phyloP scores from a whole-genome alignment of 768 basidiomycete genomes.

The Tulasnella sp. region DNA sequence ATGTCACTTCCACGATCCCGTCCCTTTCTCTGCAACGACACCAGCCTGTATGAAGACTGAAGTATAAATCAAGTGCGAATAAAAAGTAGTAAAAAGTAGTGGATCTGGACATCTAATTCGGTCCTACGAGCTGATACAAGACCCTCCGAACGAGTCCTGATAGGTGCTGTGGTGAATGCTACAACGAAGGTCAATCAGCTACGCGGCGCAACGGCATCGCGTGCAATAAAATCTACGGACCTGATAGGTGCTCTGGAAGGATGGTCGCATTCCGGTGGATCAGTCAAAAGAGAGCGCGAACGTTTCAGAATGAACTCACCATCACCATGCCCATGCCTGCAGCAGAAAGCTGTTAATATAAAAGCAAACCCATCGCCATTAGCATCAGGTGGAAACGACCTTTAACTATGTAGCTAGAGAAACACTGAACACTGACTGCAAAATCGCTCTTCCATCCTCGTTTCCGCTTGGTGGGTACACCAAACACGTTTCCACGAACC shows the following conservation, averaged over 20 bases:
- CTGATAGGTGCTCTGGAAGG: slow-evolving; percentile 63
- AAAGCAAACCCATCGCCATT: no score
- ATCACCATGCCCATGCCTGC: slow-evolving; percentile 88
- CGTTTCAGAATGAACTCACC: slow-evolving; percentile 34
- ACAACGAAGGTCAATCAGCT: not conserved
- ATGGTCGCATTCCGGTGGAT: slow-evolving; percentile 8
- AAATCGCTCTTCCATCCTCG: slow-evolving; percentile 49
- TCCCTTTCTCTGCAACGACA: no score
- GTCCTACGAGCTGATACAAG: slow-evolving; percentile 81
- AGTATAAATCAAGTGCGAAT: no score
- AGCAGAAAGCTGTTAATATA: slow-evolving; percentile 45
- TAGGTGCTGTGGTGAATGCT: slow-evolving; percentile 68
- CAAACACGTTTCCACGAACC: slow-evolving; percentile 61
- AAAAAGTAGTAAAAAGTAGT: no score
- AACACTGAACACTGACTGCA: slow-evolving; percentile 56
- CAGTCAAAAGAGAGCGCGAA: not conserved
- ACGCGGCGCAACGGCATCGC: not conserved
- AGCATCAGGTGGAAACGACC: no score
- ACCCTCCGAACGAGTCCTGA: slow-evolving; percentile 71
- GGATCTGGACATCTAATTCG: slow-evolving; percentile 39
- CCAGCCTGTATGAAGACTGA: no score
- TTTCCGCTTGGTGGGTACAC: slow-evolving; percentile 32
- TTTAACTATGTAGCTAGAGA: no score
- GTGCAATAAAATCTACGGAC: slow-evolving; percentile 28
- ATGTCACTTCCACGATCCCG: no score